These are phyloP conservation scores for Gardenia jasminoides DNA, from an alignment of 257 asterid species.

Conservation along the genomic window DNA sequence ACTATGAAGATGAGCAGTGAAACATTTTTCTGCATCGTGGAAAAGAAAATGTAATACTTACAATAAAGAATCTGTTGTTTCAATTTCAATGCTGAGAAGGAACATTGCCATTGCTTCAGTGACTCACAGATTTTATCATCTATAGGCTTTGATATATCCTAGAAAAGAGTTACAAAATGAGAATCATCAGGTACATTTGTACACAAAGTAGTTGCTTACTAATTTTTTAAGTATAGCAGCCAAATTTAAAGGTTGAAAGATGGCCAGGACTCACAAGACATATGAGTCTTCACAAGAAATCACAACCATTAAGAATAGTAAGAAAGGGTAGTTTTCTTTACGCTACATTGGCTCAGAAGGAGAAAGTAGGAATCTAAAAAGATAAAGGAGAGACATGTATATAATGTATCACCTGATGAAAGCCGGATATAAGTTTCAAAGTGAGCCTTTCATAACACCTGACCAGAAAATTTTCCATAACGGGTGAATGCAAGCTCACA, in stretches of 20 bases:
- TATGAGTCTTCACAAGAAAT: background rate
- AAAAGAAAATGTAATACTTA: conserved; percentile 29
- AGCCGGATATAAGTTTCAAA: conserved; percentile 84
- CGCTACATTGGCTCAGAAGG: background rate
- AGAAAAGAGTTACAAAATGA: conserved; percentile 14
- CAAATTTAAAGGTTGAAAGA: background rate
- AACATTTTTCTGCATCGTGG: background rate
- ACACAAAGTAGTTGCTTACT: background rate
- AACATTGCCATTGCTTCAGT: conserved; percentile 72
- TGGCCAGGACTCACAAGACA: background rate
- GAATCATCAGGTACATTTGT: background rate
- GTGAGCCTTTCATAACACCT: conserved; percentile 86
- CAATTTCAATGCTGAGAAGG: conserved; percentile 84
- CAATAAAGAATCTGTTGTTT: conserved; percentile 91
- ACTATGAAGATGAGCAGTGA: background rate
- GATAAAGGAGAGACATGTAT: background rate
- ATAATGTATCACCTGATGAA: conserved; percentile 64
- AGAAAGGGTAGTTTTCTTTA: background rate
- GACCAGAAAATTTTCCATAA: conserved; percentile 19
- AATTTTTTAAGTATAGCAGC: background rate
- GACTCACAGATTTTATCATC: conserved; percentile 70
- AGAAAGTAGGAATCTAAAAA: background rate
- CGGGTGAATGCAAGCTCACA: conserved; percentile 11
- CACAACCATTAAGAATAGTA: background rate
- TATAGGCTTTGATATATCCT: conserved; percentile 94